These are phyloP conservation scores for Thecamonas trahens DNA, from an alignment of 78 protist genomes.

Conservation along the genomic window DNA sequence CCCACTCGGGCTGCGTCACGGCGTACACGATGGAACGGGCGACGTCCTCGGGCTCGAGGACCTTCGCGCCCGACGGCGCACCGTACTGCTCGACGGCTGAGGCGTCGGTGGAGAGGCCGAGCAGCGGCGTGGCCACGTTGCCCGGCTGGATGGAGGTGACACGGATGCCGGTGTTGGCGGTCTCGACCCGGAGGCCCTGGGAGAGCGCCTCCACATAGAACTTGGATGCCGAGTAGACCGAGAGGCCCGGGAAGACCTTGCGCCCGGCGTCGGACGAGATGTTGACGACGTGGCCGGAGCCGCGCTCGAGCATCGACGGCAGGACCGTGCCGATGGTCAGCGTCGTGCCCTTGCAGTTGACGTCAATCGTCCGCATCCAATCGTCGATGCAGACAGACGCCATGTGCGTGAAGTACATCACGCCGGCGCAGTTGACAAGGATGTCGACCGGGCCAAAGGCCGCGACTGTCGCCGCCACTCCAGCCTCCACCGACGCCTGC, in stretches of 20 bases:
- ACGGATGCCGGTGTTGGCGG: not conserved
- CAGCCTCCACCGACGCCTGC: not conserved
- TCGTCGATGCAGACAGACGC: not conserved
- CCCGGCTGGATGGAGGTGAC: slow-evolving; percentile 30
- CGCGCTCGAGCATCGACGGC: not conserved
- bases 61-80: not conserved
- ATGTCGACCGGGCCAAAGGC: slow-evolving; percentile 1
- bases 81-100: not conserved
- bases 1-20: not conserved
- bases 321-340: slow-evolving; percentile 9
- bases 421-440: slow-evolving; percentile 9
- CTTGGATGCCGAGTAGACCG: slow-evolving; percentile 21
- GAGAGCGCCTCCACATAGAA: slow-evolving; percentile 1
- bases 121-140: not conserved
- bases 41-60: slow-evolving; percentile 11
- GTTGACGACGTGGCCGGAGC: slow-evolving; percentile 5
- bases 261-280: slow-evolving; percentile 16
- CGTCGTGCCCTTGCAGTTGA: slow-evolving; percentile 15
- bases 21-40: slow-evolving; percentile 7
- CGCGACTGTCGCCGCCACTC: not conserved
- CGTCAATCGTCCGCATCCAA: slow-evolving; percentile 12
- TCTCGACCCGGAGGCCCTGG: slow-evolving; percentile 22
- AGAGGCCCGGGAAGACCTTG: slow-evolving; percentile 20
- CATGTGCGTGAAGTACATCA: slow-evolving; percentile 11
- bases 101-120: not conserved